A percentile compares a stretch with the other conserved stretches of the same genome.
Evolutionary conservation across 2,329 filamentous ascomycete species (phyloP).

Genomic region (Periconia sp.): DNA sequence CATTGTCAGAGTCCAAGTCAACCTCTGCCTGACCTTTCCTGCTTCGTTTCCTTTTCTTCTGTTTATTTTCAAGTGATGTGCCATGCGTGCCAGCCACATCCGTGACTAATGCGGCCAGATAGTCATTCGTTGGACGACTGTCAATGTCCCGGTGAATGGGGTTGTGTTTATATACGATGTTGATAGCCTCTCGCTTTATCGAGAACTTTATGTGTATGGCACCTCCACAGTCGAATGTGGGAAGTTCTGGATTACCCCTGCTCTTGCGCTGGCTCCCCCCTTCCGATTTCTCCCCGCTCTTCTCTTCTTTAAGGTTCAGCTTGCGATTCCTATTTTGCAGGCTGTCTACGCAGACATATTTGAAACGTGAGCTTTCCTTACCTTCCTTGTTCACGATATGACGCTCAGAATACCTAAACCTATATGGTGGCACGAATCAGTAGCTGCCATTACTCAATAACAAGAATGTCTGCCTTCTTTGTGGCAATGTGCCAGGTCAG

Average conservation of each 20-base stretch:
- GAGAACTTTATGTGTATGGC: constrained; percentile 44
- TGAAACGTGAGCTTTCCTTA: constrained; percentile 37
- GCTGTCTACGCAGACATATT: constrained; percentile 42
- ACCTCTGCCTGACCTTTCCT: constrained; percentile 20
- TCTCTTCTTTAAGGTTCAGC: constrained; percentile 28
- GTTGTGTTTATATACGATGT: constrained; percentile 45
- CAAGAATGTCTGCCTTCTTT: no score
- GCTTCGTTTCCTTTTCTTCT: constrained; percentile 24
- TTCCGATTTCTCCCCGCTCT: constrained; percentile 14
- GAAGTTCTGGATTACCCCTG: constrained; percentile 8
- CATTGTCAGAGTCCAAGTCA: constrained; percentile 15
- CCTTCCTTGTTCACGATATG: constrained; percentile 34
- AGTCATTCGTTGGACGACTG: constrained; percentile 14
- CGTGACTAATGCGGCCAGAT: constrained; percentile 5
- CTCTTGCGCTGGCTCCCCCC: constrained; percentile 7
- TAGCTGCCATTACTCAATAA: no score
- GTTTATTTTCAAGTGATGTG: constrained; percentile 14
- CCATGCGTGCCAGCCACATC: background rate
- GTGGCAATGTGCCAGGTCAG: no score
- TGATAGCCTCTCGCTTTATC: constrained; percentile 38
- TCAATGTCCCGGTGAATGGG: constrained; percentile 36
- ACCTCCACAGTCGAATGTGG: constrained; percentile 41
- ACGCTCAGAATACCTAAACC: constrained; percentile 41
- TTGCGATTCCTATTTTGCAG: constrained; percentile 37
- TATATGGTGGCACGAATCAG: background rate